Base-by-base conservation (phyloP, 2,329 filamentous ascomycete genomes). In the Trichoderma semiorbis region DNA sequence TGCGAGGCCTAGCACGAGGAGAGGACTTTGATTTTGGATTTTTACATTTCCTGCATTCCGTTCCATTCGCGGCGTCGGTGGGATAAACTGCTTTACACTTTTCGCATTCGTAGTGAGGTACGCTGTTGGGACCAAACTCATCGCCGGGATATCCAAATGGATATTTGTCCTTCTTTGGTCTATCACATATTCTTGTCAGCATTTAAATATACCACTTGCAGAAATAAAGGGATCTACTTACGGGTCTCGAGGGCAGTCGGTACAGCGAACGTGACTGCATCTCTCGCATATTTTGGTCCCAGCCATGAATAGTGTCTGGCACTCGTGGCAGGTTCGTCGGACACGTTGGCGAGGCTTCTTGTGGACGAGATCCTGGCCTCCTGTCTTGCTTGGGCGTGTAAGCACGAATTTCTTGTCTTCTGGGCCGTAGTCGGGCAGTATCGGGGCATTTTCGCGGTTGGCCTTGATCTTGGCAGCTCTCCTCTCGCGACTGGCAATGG, bases 171-270 rank as follows among this genome's bases (percentile, higher is more conserved):
- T 87, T 89, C 82, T 92, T 92, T 73, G 90, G 84, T 63, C 89
- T 91, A n/a, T 32, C 26, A 57, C 60, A 64, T 24, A 16, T 24
- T 76, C 28, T 50, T 24, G 61, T 70, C 11, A 69, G 50, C 32
- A 60, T 16, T 8, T 21, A 30, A 5, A 26, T 4, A 43, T 3
- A 2, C 10, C n/a, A 12, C 12, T 53, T 43, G 18, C 7, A 14
- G 2, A 12, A 7, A 43, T 32, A 1, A 60, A 16, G 21, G 28
- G 10, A 12, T 70, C 47, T 68, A 90, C 92, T 80, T 88, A 94
- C 87, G 93, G 93, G 77, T 94, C 90, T 76, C 93, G 86, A 32
- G 93, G 93, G 80, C 94, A 97, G 78, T 91, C 91, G 50, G 90
- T 93, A 84, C 94, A 97, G 69, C 93, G 90, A 66, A 86, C 80